These are phyloP conservation scores for Gymnopilus dilepis DNA, from an alignment of 768 basidiomycete genomes.

Conservation along the genomic window DNA sequence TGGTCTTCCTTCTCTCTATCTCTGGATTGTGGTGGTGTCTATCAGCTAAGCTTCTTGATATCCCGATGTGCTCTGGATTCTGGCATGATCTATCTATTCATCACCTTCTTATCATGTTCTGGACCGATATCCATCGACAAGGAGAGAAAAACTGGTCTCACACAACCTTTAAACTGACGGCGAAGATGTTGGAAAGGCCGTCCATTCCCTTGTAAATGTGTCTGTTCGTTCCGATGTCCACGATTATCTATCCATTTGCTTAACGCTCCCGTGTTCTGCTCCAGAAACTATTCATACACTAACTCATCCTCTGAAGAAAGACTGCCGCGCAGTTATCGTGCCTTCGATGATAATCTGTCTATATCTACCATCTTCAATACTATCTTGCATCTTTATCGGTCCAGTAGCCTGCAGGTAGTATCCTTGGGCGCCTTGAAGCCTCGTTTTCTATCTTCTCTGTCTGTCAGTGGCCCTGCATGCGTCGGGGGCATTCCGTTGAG, in stretches of 20 bases:
- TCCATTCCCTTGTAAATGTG: neutral
- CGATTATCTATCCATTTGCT: neutral
- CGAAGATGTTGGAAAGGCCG: neutral
- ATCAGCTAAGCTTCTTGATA: slow-evolving; percentile 3
- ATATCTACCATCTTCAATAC: slow-evolving; percentile 7
- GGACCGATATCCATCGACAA: slow-evolving; percentile 3
- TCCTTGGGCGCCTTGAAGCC: neutral
- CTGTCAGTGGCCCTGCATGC: neutral
- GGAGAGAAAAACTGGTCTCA: neutral
- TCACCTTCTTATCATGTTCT: slow-evolving; percentile 4
- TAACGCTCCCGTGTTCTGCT: neutral
- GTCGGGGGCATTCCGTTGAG: neutral
- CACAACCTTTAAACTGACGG: neutral
- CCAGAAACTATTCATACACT: neutral
- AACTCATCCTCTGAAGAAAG: neutral
- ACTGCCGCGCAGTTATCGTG: neutral
- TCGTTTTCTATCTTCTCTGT: neutral
- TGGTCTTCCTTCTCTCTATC: neutral
- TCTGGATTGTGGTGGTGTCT: neutral
- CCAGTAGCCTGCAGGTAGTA: slow-evolving; percentile 1
- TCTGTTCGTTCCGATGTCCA: slow-evolving; percentile 3
- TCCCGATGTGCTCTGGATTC: slow-evolving; percentile 5
- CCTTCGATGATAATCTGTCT: neutral
- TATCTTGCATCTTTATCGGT: slow-evolving; percentile 2
- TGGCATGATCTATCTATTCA: slow-evolving; percentile 6